Conservation (phyloP, 257 asterid genomes). For the Handroanthus guayacan region DNA sequence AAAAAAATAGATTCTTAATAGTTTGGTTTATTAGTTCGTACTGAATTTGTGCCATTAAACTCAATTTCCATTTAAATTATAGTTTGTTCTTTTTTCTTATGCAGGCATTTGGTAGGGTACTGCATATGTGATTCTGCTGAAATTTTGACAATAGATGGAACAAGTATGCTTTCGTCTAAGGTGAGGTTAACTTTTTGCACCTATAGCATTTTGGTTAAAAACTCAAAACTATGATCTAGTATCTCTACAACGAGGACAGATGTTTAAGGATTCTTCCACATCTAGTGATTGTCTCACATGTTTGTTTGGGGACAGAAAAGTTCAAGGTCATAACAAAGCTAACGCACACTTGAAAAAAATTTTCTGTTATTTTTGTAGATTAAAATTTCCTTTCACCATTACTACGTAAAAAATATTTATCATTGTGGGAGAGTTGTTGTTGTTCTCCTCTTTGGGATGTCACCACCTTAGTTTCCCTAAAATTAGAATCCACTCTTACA, state of each 20-base stretch:
- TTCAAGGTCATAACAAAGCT: background rate
- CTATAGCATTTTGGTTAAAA: background rate
- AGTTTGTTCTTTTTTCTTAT: background rate
- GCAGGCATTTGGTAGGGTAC: constrained; percentile 36
- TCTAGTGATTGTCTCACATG: background rate
- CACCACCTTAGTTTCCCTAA: background rate
- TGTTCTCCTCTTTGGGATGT: background rate
- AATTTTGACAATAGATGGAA: constrained; percentile 21
- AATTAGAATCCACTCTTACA: background rate
- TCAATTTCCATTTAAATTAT: constrained; percentile 4
- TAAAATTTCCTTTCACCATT: background rate
- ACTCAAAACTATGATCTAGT: background rate
- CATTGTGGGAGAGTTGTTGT: background rate
- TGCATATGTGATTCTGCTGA: constrained; percentile 32
- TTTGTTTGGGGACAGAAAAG: background rate
- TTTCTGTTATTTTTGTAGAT: background rate
- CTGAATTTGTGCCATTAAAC: background rate
- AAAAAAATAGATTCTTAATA: too few species aligned
- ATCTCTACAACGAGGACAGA: background rate
- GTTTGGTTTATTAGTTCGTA: too few species aligned
- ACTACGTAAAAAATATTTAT: background rate
- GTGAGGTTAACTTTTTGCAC: constrained; percentile 19
- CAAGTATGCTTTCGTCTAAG: constrained; percentile 28
- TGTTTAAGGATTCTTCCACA: background rate
- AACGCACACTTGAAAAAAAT: background rate